Evolutionary conservation across 768 basidiomycete genomes (phyloP).

Genomic region (Mycena latifolia): DNA sequence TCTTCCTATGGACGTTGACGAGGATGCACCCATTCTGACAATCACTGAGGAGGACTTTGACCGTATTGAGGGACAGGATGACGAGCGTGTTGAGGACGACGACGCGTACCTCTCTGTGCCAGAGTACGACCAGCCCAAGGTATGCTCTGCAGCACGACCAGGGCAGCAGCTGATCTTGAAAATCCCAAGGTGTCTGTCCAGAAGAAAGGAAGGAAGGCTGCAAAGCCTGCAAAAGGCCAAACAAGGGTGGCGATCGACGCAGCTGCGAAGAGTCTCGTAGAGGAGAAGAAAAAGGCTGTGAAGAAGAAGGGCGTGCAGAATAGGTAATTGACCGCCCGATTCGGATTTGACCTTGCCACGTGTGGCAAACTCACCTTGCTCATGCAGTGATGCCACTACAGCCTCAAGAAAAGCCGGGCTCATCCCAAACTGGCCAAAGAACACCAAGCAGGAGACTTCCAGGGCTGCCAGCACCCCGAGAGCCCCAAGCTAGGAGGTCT

Average conservation of each 20-base stretch:
- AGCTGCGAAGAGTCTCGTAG: background rate
- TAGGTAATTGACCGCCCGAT: too few relatives aligned
- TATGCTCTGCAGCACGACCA: too few relatives aligned
- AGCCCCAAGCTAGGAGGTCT: constrained; percentile 8
- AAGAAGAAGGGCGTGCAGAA: background rate
- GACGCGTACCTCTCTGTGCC: background rate
- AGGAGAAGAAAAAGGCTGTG: background rate
- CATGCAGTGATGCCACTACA: background rate
- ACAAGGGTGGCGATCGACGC: background rate
- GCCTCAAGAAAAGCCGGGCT: background rate
- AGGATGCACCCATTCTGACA: background rate
- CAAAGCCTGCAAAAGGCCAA: background rate
- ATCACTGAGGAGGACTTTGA: constrained; percentile 11
- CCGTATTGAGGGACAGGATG: too few relatives aligned
- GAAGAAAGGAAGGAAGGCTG: too few relatives aligned
- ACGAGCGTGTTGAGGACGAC: too few relatives aligned
- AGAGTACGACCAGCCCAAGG: constrained; percentile 4
- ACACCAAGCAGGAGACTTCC: background rate
- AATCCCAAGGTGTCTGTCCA: too few relatives aligned
- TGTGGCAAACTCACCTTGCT: background rate
- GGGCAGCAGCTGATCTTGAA: too few relatives aligned
- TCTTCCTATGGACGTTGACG: background rate
- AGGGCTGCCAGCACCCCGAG: too few relatives aligned
- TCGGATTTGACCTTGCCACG: background rate
- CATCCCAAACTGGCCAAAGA: background rate